Conservation (phyloP, 108 stramenopile species). For the Skeletonema grethae region DNA sequence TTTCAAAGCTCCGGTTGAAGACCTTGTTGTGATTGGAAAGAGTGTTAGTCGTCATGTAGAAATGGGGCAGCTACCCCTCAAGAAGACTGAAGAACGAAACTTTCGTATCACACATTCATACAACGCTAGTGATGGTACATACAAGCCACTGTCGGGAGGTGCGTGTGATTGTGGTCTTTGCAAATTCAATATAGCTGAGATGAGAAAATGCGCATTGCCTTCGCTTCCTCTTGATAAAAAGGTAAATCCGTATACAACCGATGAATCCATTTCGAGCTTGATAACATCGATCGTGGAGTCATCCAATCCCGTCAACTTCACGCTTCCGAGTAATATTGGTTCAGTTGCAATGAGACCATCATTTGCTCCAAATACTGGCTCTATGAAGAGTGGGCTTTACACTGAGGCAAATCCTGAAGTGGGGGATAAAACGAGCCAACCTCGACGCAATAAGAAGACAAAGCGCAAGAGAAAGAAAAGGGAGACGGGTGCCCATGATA, state of each 20-base stretch:
- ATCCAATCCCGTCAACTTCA: slow-evolving; percentile 12
- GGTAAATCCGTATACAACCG: neutral
- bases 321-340: slow-evolving; percentile 20
- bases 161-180: slow-evolving; percentile 24
- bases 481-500: neutral
- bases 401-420: neutral
- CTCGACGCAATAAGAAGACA: slow-evolving; percentile 5
- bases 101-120: slow-evolving; percentile 48
- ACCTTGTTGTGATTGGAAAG: slow-evolving; percentile 53
- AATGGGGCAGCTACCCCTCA: slow-evolving; percentile 1
- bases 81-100: neutral
- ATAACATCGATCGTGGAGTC: slow-evolving; percentile 6
- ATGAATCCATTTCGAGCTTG: slow-evolving; percentile 10
- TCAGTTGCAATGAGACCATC: slow-evolving; percentile 18
- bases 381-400: slow-evolving; percentile 17
- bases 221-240: neutral
- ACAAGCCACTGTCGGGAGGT: slow-evolving; percentile 18
- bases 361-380: slow-evolving; percentile 5
- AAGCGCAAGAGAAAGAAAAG: slow-evolving; percentile 17
- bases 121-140: slow-evolving; percentile 32
- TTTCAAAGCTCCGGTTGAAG: slow-evolving; percentile 60
- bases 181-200: neutral
- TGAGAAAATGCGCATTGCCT: neutral
- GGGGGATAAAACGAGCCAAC: slow-evolving; percentile 4
- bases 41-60: slow-evolving; percentile 28